A percentile compares a stretch with the other conserved stretches of the same genome.
Evolutionary conservation across 768 basidiomycete species (phyloP).

Genomic region (Rhizopogon sp.): DNA sequence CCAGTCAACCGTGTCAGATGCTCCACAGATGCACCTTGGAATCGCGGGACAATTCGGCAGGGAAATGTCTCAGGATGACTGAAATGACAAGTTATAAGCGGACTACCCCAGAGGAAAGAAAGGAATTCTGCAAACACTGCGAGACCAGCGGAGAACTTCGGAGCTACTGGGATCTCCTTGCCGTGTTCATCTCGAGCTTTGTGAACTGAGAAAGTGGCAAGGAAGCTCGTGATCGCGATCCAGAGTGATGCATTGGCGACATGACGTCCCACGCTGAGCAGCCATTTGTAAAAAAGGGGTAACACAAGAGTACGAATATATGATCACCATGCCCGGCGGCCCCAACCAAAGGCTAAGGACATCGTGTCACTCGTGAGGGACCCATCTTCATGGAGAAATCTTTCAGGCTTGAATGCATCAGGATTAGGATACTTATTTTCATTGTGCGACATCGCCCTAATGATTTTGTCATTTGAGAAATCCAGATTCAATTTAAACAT

Average conservation of each 20-base stretch:
- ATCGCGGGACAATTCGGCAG: too few species aligned
- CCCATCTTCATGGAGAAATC: conserved; percentile 20
- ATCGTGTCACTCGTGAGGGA: not conserved
- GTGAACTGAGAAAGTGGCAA: not conserved
- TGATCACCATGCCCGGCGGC: not conserved
- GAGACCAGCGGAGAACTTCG: too few species aligned
- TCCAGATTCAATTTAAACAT: too few species aligned
- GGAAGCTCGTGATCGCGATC: not conserved
- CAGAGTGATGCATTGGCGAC: not conserved
- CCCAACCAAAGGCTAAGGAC: not conserved
- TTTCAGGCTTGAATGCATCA: conserved; percentile 29
- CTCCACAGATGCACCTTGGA: too few species aligned
- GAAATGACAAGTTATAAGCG: too few species aligned
- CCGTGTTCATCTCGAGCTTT: not conserved
- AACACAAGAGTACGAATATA: too few species aligned
- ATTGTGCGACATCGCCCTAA: conserved; percentile 30
- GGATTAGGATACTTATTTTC: conserved; percentile 29
- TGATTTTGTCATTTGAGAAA: not conserved
- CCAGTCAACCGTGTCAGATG: too few species aligned
- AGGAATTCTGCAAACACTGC: too few species aligned
- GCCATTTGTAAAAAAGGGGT: not conserved
- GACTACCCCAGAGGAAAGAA: too few species aligned
- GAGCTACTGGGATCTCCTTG: too few species aligned
- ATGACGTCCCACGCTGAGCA: not conserved
- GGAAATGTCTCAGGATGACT: too few species aligned